Evolutionary conservation across 2,329 filamentous ascomycete species (phyloP), one percentile per base, ranked within the genome.

Genomic region (Arthrobotrys sphaeroides): DNA sequence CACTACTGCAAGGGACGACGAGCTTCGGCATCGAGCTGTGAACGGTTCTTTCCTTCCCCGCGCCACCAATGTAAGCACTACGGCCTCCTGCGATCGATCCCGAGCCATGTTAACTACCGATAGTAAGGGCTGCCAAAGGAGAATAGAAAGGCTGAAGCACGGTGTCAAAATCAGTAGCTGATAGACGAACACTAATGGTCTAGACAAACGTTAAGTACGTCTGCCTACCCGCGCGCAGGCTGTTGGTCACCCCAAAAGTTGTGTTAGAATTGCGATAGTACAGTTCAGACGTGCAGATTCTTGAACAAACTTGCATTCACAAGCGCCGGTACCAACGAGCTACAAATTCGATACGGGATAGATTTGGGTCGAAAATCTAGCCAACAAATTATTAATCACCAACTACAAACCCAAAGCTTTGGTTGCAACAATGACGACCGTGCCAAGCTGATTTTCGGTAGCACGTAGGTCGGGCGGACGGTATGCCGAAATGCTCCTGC

Each of bases 401-500:
- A 33, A n/a, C 4, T 16, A 6, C 9, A 43, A 42, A 18, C 28
- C 16, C 26, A 36, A n/a, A 18, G 18, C 9, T 45, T 7, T 47
- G 26, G 16, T 22, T 67, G 62, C 49, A n/a, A n/a, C 38, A 40
- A 31, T 22, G 31, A 36, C 31, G 53, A 43, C 31, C 18, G 7
- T 26, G 47, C 47, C 33, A 66, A 57, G 49, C 2, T 33, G 64
- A 51, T 49, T 5, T 45, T 59, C 18, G 40, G 64, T 60, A 42
- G 24, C 64, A 69, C 43, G 53, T 31, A 45, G 26, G n/a, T 40
- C 51, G 40, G 13, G 9, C 42, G 65, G 33, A 61, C 5, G 66
- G 51, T 36, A 67, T 59, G 49, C 51, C 38, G 47, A 59, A 55
- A 36, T 24, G 16, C 18, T 45, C 22, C 18, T 38, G 24, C 40